Evolutionary conservation across 306 rosid species (phyloP).

Genomic region (Aeschynomene evenia): DNA sequence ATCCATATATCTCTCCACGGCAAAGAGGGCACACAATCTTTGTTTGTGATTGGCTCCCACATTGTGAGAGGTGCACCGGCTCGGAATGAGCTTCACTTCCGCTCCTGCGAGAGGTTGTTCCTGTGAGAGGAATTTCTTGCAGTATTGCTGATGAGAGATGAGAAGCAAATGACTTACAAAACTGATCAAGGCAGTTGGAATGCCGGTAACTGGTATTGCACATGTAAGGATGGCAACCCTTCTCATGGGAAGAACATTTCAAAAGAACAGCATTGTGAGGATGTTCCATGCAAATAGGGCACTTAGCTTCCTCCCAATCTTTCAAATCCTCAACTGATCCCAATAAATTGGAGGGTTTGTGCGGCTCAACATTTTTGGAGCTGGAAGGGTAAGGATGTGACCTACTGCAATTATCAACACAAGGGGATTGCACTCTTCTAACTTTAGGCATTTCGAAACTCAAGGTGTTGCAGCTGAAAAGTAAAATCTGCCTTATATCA

Average conservation of each 20-base stretch:
- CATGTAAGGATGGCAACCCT: constrained; percentile 79
- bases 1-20: constrained; percentile 79
- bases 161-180: constrained; percentile 62
- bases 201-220: constrained; percentile 84
- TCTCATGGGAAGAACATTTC: constrained; percentile 67
- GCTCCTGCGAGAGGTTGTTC: constrained; percentile 37
- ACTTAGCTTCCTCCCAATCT: constrained; percentile 77
- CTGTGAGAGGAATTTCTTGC: constrained; percentile 54
- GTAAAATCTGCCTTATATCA: constrained; percentile 20
- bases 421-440: constrained; percentile 53
- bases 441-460: constrained; percentile 60
- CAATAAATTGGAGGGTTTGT: constrained; percentile 33
- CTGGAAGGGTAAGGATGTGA: constrained; percentile 51
- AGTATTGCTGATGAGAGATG: constrained; percentile 46
- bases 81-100: constrained; percentile 32
- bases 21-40: constrained; percentile 75
- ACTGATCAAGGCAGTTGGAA: constrained; percentile 88
- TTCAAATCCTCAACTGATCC: constrained; percentile 44
- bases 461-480: constrained; percentile 13
- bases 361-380: constrained; percentile 37
- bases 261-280: constrained; percentile 80
- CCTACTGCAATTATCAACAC: constrained; percentile 39
- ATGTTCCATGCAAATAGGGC: constrained; percentile 81
- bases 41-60: constrained; percentile 41
- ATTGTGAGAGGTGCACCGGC: constrained; percentile 33